Conservation (phyloP, 768 basidiomycete genomes). For the Lenzites betulinus region DNA sequence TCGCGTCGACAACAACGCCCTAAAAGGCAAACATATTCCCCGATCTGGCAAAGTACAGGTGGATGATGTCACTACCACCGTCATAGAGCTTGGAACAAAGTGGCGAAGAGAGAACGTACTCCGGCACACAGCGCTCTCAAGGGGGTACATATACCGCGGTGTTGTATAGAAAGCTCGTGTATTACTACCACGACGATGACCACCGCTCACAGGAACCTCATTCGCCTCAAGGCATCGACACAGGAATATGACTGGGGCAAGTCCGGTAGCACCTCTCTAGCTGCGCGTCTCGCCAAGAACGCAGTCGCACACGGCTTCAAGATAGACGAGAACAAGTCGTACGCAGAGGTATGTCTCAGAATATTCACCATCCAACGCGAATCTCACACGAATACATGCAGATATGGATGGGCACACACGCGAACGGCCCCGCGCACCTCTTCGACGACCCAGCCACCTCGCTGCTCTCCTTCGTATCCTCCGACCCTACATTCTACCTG, state of each 20-base stretch:
- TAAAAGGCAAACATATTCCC: background rate
- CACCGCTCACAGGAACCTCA: slow-evolving; percentile 19
- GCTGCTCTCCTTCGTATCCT: slow-evolving; percentile 38
- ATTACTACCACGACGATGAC: background rate
- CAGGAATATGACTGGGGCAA: slow-evolving; percentile 60
- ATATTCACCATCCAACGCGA: background rate
- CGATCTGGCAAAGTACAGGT: background rate
- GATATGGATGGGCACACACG: slow-evolving; percentile 69
- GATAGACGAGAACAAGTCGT: slow-evolving; percentile 46
- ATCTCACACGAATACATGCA: slow-evolving; percentile 27
- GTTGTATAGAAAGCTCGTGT: background rate
- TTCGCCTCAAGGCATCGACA: slow-evolving; percentile 30
- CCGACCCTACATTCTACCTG: slow-evolving; percentile 34
- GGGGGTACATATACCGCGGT: background rate
- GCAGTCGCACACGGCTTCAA: slow-evolving; percentile 36
- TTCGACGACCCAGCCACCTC: slow-evolving; percentile 28
- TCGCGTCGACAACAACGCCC: too few relatives aligned
- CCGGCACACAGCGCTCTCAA: too few relatives aligned
- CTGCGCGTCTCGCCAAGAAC: slow-evolving; percentile 44
- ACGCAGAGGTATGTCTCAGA: slow-evolving; percentile 63
- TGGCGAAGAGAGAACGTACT: too few relatives aligned
- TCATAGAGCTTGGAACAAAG: too few relatives aligned
- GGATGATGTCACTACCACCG: background rate
- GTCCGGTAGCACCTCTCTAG: slow-evolving; percentile 47
- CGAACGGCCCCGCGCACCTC: slow-evolving; percentile 46